Evolutionary conservation across 73 alveolate species (phyloP).

Genomic region (Uronychia binucleata): DNA sequence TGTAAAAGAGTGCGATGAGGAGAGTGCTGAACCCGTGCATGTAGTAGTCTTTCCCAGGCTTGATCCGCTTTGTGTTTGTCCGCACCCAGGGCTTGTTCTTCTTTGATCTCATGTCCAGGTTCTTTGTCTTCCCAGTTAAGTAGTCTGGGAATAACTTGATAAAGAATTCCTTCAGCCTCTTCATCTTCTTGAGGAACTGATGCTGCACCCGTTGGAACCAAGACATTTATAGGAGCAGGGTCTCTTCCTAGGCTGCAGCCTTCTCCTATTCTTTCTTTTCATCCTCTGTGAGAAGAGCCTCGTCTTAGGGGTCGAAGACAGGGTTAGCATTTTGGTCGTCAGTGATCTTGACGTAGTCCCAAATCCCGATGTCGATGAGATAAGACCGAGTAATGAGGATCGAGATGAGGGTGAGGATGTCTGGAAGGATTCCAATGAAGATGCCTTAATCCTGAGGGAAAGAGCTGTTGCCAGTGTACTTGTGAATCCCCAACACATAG

Average conservation of each 20-base stretch:
- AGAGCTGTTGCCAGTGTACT: conserved; percentile 65
- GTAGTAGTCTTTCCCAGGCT: conserved; percentile 70
- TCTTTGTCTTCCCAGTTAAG: neutral
- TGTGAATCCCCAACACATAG: conserved; percentile 65
- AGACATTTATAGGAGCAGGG: no score
- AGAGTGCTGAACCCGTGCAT: conserved; percentile 51
- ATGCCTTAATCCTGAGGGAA: conserved; percentile 51
- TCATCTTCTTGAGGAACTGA: neutral
- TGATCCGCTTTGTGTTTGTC: conserved; percentile 35
- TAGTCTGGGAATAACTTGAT: conserved; percentile 25
- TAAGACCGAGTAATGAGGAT: conserved; percentile 41
- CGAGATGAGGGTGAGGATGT: conserved; percentile 37
- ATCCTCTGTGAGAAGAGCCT: conserved; percentile 20
- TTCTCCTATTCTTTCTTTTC: conserved; percentile 32
- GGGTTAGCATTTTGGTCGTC: conserved; percentile 57
- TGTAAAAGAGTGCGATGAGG: conserved; percentile 50
- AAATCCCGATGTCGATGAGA: conserved; percentile 57
- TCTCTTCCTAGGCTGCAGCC: conserved; percentile 9
- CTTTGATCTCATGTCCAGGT: conserved; percentile 12
- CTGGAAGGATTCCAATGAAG: conserved; percentile 44
- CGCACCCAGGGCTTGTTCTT: conserved; percentile 4
- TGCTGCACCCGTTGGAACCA: neutral
- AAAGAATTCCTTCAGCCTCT: neutral
- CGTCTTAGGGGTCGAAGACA: conserved; percentile 25
- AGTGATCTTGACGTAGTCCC: conserved; percentile 58